Evolutionary conservation across 2,329 filamentous ascomycete species (phyloP).

Genomic region (Fusarium albosuccineum): DNA sequence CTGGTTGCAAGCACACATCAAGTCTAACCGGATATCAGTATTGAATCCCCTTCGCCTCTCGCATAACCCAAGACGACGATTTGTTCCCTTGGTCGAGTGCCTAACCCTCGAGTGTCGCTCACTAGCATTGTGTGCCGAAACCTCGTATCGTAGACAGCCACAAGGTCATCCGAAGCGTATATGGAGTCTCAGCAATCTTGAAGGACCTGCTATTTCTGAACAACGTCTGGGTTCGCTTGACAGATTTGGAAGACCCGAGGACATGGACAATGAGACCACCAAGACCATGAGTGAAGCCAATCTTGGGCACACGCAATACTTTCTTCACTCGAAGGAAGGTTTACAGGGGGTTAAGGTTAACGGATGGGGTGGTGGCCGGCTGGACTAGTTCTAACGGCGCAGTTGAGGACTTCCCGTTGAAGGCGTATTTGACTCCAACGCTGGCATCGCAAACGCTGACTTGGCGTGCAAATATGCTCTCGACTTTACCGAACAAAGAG

Average conservation of each 20-base stretch:
- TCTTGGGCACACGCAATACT: background rate
- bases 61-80: background rate
- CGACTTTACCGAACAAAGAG: background rate
- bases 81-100: background rate
- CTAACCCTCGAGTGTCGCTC: no score
- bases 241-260: background rate
- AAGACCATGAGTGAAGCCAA: constrained; percentile 1
- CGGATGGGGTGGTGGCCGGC: constrained; percentile 4
- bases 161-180: constrained; percentile 1
- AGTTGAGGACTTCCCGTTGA: background rate
- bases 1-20: background rate
- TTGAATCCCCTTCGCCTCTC: background rate
- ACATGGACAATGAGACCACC: constrained; percentile 2
- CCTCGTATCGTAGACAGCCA: background rate
- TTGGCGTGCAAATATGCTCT: constrained; percentile 6
- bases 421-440: constrained; percentile 8
- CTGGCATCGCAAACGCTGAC: constrained; percentile 1
- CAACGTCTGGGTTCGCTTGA: background rate
- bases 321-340: background rate
- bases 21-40: background rate
- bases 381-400: constrained; percentile 1
- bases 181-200: constrained; percentile 1
- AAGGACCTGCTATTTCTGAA: constrained; percentile 5
- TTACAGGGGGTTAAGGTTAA: background rate
- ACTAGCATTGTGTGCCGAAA: background rate